A percentile compares a stretch with the other conserved stretches of the same genome.
Conservation (phyloP, 768 basidiomycete genomes). For the Lactarius hatsudake region DNA sequence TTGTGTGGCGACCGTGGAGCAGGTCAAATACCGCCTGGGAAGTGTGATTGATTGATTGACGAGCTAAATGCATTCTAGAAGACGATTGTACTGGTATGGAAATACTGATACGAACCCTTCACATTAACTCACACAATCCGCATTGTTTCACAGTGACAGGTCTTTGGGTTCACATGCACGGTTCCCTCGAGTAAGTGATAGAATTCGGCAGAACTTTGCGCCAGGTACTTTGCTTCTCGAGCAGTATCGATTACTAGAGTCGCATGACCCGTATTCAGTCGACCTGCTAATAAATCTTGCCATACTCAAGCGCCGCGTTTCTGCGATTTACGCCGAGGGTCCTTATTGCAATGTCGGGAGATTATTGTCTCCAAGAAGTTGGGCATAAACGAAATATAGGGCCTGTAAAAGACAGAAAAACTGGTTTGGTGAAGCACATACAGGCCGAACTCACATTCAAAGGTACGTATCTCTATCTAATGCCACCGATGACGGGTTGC, state of each 20-base stretch:
- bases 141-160: not conserved
- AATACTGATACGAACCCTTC: not conserved
- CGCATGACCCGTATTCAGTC: too few relatives aligned
- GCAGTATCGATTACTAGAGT: too few relatives aligned
- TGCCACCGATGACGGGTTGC: constrained; percentile 42
- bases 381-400: not conserved
- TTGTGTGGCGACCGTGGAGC: too few relatives aligned
- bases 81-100: not conserved
- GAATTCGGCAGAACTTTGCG: too few relatives aligned
- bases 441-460: too few relatives aligned
- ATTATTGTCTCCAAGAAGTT: not conserved
- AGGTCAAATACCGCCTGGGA: too few relatives aligned
- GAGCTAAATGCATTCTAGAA: not conserved
- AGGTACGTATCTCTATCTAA: too few relatives aligned
- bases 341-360: not conserved
- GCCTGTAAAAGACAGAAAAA: too few relatives aligned
- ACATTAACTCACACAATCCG: not conserved
- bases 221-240: too few relatives aligned
- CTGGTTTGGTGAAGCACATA: not conserved
- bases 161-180: not conserved
- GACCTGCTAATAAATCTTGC: too few relatives aligned
- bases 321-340: not conserved
- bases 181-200: not conserved
- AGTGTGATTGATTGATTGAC: not conserved
- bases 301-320: not conserved